A percentile compares a stretch with the other conserved stretches of the same genome.
Evolutionary conservation across 2,329 filamentous ascomycete species (phyloP).

Genomic region (Grosmannia clavigera): DNA sequence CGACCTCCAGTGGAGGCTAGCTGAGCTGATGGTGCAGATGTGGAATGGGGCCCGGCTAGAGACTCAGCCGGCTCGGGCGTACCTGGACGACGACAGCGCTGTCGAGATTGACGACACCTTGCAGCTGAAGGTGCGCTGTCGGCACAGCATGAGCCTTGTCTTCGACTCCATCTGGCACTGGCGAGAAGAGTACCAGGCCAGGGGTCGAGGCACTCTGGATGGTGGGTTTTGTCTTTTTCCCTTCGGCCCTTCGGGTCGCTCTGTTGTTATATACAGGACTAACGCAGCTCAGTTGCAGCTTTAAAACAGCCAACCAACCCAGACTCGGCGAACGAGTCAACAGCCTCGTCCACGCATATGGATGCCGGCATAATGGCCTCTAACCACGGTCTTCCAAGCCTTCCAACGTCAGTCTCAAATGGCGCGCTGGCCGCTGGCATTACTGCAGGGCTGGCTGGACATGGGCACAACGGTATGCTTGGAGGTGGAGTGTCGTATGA

Average conservation of each 20-base stretch:
- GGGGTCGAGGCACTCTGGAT: constrained; percentile 57
- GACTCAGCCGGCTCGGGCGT: constrained; percentile 28
- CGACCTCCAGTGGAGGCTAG: constrained; percentile 66
- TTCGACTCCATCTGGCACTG: constrained; percentile 80
- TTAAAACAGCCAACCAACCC: constrained; percentile 80
- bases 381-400: constrained; percentile 34
- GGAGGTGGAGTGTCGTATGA: constrained; percentile 44
- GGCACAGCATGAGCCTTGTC: constrained; percentile 75
- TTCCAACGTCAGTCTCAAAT: constrained; percentile 32
- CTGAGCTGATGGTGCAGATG: constrained; percentile 78
- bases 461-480: constrained; percentile 31
- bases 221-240: constrained; percentile 35
- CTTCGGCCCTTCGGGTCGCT: not conserved
- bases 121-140: constrained; percentile 69
- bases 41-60: constrained; percentile 60
- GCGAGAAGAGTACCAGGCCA: constrained; percentile 66
- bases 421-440: constrained; percentile 40
- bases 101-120: constrained; percentile 55
- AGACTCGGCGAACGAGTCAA: constrained; percentile 64
- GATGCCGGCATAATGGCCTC: constrained; percentile 45
- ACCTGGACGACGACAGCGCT: constrained; percentile 35
- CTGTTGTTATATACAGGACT: not conserved
- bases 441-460: constrained; percentile 29
- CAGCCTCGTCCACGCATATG: constrained; percentile 52
- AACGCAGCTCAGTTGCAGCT: constrained; percentile 30